phyloP scores from a whole-genome alignment of 208 protist species.

The Crithidia acanthocephali region DNA sequence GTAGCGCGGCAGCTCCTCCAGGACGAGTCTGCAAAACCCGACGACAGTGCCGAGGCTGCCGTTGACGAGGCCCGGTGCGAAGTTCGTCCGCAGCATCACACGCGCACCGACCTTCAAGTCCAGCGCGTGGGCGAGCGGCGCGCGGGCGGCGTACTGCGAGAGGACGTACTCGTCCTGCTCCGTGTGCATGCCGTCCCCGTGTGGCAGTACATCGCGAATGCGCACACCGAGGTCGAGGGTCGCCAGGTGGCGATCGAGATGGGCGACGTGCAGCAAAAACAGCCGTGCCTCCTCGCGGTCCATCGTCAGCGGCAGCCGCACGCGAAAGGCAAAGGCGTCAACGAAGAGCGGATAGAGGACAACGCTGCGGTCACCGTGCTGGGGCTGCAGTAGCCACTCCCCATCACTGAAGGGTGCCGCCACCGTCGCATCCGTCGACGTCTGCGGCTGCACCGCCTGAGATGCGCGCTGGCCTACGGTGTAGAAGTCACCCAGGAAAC shows the following conservation, averaged over 20 bases:
- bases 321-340: slow-evolving; percentile 79
- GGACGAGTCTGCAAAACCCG: slow-evolving; percentile 57
- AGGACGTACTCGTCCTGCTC: slow-evolving; percentile 78
- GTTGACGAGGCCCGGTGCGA: slow-evolving; percentile 78
- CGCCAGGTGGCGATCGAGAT: slow-evolving; percentile 27
- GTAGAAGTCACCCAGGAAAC: slow-evolving; percentile 47
- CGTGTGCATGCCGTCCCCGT: slow-evolving; percentile 75
- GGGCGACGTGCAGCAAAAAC: slow-evolving; percentile 42
- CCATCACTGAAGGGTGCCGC: slow-evolving; percentile 18
- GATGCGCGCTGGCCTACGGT: slow-evolving; percentile 2
- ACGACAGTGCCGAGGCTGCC: slow-evolving; percentile 88
- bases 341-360: slow-evolving; percentile 83
- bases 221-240: slow-evolving; percentile 35
- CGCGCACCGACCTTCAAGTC: slow-evolving; percentile 71
- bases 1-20: slow-evolving; percentile 55
- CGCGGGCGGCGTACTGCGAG: slow-evolving; percentile 57
- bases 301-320: slow-evolving; percentile 69
- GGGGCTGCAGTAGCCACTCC: slow-evolving; percentile 23
- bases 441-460: neutral
- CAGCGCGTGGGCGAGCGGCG: slow-evolving; percentile 56
- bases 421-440: neutral
- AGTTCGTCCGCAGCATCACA: slow-evolving; percentile 88
- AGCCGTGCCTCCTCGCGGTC: slow-evolving; percentile 39
- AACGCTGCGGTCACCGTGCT: slow-evolving; percentile 35
- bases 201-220: slow-evolving; percentile 63